phyloP scores from a whole-genome alignment of 2,329 filamentous ascomycete genomes.

The Fusarium circinatum region DNA sequence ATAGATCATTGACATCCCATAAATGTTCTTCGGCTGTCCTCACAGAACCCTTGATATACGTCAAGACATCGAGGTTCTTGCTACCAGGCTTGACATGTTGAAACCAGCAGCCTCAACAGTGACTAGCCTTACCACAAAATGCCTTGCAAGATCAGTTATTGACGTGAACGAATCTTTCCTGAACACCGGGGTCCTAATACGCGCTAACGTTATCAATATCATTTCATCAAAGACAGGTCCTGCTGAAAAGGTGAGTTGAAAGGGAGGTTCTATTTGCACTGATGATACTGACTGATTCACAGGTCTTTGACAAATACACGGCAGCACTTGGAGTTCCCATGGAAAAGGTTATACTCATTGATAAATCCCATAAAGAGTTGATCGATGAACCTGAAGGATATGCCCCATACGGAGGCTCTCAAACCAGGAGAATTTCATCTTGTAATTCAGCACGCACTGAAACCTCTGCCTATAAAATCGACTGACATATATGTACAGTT shows the following conservation, averaged over 20 bases:
- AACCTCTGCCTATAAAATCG: too few relatives aligned
- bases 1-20: accelerated
- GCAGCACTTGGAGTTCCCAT: neutral
- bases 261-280: too few relatives aligned
- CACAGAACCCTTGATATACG: neutral
- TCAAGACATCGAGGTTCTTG: neutral
- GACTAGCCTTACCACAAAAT: neutral
- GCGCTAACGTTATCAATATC: neutral
- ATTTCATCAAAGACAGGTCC: neutral
- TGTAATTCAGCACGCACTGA: neutral
- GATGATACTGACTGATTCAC: neutral
- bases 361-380: neutral
- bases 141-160: neutral
- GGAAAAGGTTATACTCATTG: neutral
- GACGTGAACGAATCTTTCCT: neutral
- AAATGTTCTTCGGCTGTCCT: slow-evolving; percentile 14
- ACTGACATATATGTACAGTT: neutral
- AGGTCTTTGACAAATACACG: neutral
- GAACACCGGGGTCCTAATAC: neutral
- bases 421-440: neutral
- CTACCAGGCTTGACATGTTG: neutral
- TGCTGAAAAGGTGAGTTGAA: neutral
- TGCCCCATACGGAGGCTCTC: neutral
- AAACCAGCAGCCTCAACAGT: neutral
- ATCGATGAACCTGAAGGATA: neutral